A percentile compares a stretch with the other conserved stretches of the same genome.
Evolutionary conservation across 306 rosid species (phyloP).

Genomic region (Ochetophila trinervis): DNA sequence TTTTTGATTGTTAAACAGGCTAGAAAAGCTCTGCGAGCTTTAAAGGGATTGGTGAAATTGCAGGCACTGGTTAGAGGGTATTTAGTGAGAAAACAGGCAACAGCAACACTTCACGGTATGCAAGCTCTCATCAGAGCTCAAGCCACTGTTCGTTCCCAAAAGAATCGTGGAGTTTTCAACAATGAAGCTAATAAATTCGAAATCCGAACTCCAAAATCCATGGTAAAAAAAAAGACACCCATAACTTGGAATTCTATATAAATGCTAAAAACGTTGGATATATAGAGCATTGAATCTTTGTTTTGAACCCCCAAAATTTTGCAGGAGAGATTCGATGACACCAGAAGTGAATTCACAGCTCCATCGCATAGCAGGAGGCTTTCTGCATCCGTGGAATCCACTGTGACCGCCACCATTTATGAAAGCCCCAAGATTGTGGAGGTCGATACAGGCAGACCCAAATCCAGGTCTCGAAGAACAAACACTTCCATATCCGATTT

Average conservation of each 20-base stretch:
- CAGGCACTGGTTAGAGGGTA: conserved; percentile 89
- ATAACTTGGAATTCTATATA: conserved; percentile 4
- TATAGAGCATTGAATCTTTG: background rate
- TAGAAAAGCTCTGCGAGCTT: conserved; percentile 78
- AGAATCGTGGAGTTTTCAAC: conserved; percentile 36
- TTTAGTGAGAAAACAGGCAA: conserved; percentile 80
- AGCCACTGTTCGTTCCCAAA: conserved; percentile 63
- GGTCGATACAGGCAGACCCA: conserved; percentile 76
- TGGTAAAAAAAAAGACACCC: conserved; percentile 49
- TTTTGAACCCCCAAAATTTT: background rate
- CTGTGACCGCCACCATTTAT: conserved; percentile 41
- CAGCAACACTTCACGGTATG: conserved; percentile 76
- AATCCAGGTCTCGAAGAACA: conserved; percentile 64
- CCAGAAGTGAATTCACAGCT: conserved; percentile 47
- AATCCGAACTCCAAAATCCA: conserved; percentile 56
- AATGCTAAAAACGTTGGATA: background rate
- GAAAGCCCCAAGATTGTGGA: conserved; percentile 82
- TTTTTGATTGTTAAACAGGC: conserved; percentile 44
- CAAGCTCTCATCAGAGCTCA: conserved; percentile 88
- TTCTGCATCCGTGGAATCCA: conserved; percentile 53
- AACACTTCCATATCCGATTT: conserved; percentile 65
- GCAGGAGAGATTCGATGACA: conserved; percentile 77
- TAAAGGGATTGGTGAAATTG: conserved; percentile 84
- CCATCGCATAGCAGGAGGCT: conserved; percentile 60
- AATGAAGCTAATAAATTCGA: conserved; percentile 45